These are phyloP conservation scores for Chytriomyces confervae DNA, from an alignment of 192 early-diverging fungal genomes.

Conservation along the genomic window DNA sequence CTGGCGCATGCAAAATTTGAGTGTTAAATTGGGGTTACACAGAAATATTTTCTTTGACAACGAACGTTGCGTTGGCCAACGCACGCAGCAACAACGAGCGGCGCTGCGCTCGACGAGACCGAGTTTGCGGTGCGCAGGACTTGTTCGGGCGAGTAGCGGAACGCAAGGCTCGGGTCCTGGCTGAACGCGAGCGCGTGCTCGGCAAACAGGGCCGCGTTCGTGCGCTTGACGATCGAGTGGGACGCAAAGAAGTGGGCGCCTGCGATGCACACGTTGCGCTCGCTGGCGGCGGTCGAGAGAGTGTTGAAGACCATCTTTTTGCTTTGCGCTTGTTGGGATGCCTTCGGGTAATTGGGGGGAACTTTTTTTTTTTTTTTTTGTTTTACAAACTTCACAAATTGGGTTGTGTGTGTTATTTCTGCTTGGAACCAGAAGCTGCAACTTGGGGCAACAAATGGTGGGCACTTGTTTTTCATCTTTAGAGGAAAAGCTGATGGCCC, in stretches of 20 bases:
- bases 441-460: no score
- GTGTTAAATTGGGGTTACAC: no score
- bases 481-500: no score
- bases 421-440: no score
- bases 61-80: slow-evolving; percentile 24
- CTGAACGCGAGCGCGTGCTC: neutral
- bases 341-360: no score
- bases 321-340: no score
- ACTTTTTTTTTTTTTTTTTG: no score
- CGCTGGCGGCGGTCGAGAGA: slow-evolving; percentile 16
- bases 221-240: slow-evolving; percentile 7
- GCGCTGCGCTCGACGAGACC: neutral
- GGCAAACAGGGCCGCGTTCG: slow-evolving; percentile 22
- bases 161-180: slow-evolving; percentile 11
- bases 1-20: no score
- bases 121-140: neutral
- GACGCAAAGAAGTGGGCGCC: slow-evolving; percentile 11
- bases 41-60: neutral
- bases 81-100: slow-evolving; percentile 2
- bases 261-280: slow-evolving; percentile 27
- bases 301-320: neutral
- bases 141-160: slow-evolving; percentile 20
- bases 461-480: no score
- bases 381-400: no score
- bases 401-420: no score